Conservation (phyloP, 108 stramenopile species). For the Chaetoceros muelleri region DNA sequence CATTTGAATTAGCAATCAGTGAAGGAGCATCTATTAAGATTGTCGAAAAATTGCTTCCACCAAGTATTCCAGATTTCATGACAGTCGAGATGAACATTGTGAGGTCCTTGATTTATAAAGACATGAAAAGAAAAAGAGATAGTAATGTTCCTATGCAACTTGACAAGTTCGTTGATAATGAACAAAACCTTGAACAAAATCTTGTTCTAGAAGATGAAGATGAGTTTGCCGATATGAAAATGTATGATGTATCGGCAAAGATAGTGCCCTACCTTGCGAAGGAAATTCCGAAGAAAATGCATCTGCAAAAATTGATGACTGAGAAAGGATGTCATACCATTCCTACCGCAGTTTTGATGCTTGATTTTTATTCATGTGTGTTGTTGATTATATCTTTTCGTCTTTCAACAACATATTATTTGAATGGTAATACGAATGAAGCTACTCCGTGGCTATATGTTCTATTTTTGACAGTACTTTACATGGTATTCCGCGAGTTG, state of each 20-base stretch:
- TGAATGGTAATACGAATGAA: background rate
- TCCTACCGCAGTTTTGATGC: background rate
- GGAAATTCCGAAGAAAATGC: background rate
- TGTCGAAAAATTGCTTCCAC: background rate
- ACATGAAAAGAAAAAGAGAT: background rate
- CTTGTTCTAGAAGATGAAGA: background rate
- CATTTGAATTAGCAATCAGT: background rate
- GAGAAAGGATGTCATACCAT: background rate
- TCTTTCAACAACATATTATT: background rate
- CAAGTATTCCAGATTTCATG: background rate
- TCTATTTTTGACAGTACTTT: background rate
- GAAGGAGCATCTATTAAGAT: background rate
- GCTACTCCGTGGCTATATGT: background rate
- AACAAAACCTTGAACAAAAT: background rate
- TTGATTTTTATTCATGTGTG: background rate
- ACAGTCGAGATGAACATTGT: background rate
- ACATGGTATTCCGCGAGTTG: background rate
- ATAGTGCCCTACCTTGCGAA: background rate
- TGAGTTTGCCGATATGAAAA: background rate
- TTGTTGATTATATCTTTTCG: background rate
- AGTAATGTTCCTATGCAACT: background rate
- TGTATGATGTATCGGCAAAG: background rate
- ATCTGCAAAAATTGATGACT: background rate
- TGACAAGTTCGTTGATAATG: background rate
- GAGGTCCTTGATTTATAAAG: background rate